Evolutionary conservation across 148 eudicot genomes (phyloP).

Genomic region (Camellia sinensis): DNA sequence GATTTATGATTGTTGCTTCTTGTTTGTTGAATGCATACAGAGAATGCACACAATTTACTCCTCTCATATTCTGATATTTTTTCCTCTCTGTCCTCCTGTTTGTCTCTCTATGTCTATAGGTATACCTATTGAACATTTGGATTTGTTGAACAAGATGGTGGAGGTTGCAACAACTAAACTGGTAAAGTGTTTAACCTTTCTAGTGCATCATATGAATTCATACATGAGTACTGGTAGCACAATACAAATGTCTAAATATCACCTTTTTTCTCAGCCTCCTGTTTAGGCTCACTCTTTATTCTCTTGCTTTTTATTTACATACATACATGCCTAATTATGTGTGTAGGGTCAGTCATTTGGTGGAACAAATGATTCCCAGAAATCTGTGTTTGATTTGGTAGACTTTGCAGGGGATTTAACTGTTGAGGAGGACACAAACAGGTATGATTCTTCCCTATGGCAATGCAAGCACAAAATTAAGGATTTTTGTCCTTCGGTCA

Average conservation of each 20-base stretch:
- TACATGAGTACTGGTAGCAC: background rate
- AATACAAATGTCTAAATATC: background rate
- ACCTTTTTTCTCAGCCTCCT: background rate
- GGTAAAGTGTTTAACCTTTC: constrained; percentile 18
- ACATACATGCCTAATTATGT: background rate
- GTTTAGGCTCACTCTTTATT: background rate
- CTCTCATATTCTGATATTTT: background rate
- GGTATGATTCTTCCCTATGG: constrained; percentile 30
- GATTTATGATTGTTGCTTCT: background rate
- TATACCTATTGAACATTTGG: constrained; percentile 7
- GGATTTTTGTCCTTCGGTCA: background rate
- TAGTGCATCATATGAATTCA: background rate
- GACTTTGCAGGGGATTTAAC: constrained; percentile 83
- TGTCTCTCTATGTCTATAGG: background rate
- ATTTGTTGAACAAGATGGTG: constrained; percentile 22
- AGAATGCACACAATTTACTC: background rate
- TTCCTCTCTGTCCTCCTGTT: background rate
- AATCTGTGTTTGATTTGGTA: constrained; percentile 62
- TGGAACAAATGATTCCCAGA: constrained; percentile 34
- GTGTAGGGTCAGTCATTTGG: constrained; percentile 31
- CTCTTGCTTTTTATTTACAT: background rate
- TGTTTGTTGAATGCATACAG: background rate
- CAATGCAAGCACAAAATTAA: background rate
- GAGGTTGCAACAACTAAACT: constrained; percentile 18
- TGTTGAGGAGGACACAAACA: constrained; percentile 61